Conservation (phyloP, 805 yeast species). For the Tetrapisispora nanseiensis region DNA sequence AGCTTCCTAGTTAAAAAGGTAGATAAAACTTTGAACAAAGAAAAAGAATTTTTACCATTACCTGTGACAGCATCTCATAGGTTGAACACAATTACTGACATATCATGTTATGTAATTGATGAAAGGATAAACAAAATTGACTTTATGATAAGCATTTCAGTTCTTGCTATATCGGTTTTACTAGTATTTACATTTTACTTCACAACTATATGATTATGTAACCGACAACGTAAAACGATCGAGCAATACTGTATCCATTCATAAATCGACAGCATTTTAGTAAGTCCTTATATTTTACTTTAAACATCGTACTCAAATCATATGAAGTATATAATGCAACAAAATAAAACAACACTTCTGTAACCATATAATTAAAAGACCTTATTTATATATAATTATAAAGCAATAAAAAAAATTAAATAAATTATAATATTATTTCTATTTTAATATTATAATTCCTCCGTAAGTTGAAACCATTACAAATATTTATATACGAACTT, state of each 20-base stretch:
- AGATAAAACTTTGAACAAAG: conserved; percentile 3
- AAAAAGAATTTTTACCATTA: conserved; percentile 10
- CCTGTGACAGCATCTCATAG: conserved; percentile 10
- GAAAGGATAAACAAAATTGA: not conserved
- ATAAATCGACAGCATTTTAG: no score
- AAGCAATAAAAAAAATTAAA: not conserved
- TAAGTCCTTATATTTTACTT: no score
- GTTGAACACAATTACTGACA: not conserved
- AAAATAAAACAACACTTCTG: not conserved
- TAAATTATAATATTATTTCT: no score
- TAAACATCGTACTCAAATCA: no score
- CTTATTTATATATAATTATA: not conserved
- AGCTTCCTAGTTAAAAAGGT: conserved; percentile 5
- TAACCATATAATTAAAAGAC: not conserved
- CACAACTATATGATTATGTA: not conserved
- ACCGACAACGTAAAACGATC: not conserved
- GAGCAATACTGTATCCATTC: no score
- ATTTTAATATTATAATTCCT: no score
- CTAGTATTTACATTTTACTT: not conserved
- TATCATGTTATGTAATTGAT: conserved; percentile 1
- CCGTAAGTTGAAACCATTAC: no score
- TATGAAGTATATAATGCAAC: no score
- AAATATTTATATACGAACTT: no score
- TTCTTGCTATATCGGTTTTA: not conserved
- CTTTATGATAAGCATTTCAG: not conserved